Evolutionary conservation across 495 filamentous ascomycete genomes (phyloP), one percentile per base, ranked within the genome.

Genomic region (Daldinia loculata): DNA sequence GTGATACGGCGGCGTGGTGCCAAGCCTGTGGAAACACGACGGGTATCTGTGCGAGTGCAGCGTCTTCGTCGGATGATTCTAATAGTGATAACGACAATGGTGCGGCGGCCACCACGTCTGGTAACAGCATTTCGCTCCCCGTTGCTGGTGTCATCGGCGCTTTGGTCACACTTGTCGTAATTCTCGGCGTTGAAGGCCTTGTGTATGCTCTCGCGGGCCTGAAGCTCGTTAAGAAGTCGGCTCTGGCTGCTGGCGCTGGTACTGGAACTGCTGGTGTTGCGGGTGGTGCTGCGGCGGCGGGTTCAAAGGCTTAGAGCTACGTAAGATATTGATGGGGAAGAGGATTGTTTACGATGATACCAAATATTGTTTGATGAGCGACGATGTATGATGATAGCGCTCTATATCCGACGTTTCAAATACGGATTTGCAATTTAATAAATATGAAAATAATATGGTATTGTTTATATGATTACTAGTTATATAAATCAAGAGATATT

Each of bases 1-100:
- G 79, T 0, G 83, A 85, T 19, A 85, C 85, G 11, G 74, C 82
- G 36, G 81, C 88, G 24, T 97, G 93, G 93, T 97, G 93, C 76
- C 57, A 71, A 0, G 76, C 79, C 43, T 97, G 93, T 72, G 86
- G 87, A n/a, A 87, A 89, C 51, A 80, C 80, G 0, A 87, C 85
- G 2, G 82, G 86, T 1, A 82, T 87, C 38, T 96, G 93, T 74
- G 80, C 85, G 9, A 80, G 78, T 4, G 79, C 80, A 19, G 53
- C 71, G 0, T 61, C 43, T 24, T 48, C 72, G 19, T 41, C 74
- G 3, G 59, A 55, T 3, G 68, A n/a, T n/a, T 26, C 43, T 26
- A 51, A 26, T 2, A 59, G 61, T 22, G 63, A 61, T 22, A 55
- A 53, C 24, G 60, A 34, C 52, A 36, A 45, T 14, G 39, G 45